Evolutionary conservation across 1,284 basidiomycete genomes (phyloP).

Genomic region (Ganoderma lucidum): DNA sequence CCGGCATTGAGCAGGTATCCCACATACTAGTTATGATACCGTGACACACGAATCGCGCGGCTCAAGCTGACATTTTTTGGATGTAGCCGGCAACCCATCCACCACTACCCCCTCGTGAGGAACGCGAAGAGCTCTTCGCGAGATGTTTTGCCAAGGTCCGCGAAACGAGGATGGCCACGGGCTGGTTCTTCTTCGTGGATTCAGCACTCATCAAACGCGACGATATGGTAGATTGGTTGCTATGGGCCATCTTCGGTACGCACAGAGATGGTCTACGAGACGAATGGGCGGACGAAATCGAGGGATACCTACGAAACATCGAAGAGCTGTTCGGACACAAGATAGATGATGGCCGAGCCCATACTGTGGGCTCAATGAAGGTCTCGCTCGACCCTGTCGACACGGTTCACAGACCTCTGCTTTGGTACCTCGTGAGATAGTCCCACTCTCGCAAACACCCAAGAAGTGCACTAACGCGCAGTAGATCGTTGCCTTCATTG

Average conservation of each 20-base stretch:
- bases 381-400: conserved; percentile 63
- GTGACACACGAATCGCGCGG: neutral
- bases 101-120: conserved; percentile 47
- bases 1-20: neutral
- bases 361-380: conserved; percentile 54
- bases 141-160: conserved; percentile 50
- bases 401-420: conserved; percentile 60
- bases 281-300: conserved; percentile 58
- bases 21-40: neutral
- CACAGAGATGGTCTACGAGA: conserved; percentile 40
- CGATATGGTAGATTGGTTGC: conserved; percentile 67
- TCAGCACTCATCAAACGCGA: conserved; percentile 47
- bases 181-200: conserved; percentile 59
- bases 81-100: conserved; percentile 53
- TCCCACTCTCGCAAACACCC: neutral
- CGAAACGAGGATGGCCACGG: conserved; percentile 48
- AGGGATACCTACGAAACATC: conserved; percentile 50
- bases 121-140: conserved; percentile 58
- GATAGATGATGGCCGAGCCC: conserved; percentile 49
- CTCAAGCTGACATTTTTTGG: neutral
- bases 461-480: neutral
- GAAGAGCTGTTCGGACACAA: conserved; percentile 48
- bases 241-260: conserved; percentile 66
- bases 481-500: conserved; percentile 63
- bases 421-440: conserved; percentile 66